A percentile compares a stretch with the other conserved stretches of the same genome.
phyloP scores from a whole-genome alignment of 1,139 yeast genomes.

The Geotrichum bryndzae region DNA sequence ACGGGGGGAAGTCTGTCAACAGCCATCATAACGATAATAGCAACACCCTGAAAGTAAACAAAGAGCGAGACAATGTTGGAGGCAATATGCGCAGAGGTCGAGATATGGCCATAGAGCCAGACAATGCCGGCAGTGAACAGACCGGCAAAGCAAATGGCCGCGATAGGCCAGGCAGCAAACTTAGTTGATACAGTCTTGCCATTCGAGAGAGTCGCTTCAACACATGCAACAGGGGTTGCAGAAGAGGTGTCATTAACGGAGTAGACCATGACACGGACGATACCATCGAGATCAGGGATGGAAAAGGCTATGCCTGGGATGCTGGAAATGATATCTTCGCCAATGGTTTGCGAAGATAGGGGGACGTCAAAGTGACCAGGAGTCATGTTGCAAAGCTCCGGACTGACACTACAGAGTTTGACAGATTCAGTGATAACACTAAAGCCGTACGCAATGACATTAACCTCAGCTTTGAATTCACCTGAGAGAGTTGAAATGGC shows the following conservation, averaged over 20 bases:
- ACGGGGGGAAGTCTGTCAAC: constrained; percentile 90
- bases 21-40: constrained; percentile 94
- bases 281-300: constrained; percentile 91
- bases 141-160: constrained; percentile 84
- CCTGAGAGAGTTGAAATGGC: constrained; percentile 79
- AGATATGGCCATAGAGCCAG: constrained; percentile 81
- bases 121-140: constrained; percentile 80
- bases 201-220: constrained; percentile 77
- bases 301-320: constrained; percentile 84
- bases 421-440: constrained; percentile 53
- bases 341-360: constrained; percentile 39
- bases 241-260: constrained; percentile 20
- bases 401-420: constrained; percentile 49
- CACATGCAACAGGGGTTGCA: constrained; percentile 68
- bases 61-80: constrained; percentile 89
- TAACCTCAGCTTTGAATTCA: constrained; percentile 59
- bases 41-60: constrained; percentile 88
- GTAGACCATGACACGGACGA: constrained; percentile 62
- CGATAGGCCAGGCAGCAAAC: constrained; percentile 96
- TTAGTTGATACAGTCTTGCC: constrained; percentile 92
- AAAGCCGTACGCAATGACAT: constrained; percentile 78
- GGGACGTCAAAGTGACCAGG: constrained; percentile 80
- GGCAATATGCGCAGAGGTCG: constrained; percentile 95
- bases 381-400: constrained; percentile 67
- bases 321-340: constrained; percentile 37